Conservation (phyloP, 805 yeast genomes). For the Lachancea sp. region DNA sequence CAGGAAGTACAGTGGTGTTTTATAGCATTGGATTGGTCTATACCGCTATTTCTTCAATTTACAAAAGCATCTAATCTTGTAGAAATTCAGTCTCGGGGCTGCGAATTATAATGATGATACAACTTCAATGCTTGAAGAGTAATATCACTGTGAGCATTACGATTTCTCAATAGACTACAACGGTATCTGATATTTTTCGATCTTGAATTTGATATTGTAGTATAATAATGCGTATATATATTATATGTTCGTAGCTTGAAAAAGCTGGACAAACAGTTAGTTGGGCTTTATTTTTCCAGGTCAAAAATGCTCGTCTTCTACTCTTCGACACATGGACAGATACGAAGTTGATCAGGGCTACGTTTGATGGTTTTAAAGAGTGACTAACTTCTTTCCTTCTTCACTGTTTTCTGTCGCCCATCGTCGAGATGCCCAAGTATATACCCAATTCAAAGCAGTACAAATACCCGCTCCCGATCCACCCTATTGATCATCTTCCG, state of each 20-base stretch:
- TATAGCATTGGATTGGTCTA: not conserved
- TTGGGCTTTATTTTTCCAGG: too few species aligned
- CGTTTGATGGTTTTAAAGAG: not conserved
- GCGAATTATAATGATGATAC: conserved; percentile 27
- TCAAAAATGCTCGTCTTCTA: not conserved
- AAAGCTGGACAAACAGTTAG: too few species aligned
- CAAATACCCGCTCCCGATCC: conserved; percentile 55
- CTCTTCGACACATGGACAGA: not conserved
- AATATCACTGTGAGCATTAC: conserved; percentile 55
- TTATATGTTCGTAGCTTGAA: not conserved
- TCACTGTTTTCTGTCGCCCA: conserved; percentile 1
- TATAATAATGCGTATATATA: not conserved
- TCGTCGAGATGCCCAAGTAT: conserved; percentile 32
- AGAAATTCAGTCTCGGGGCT: not conserved
- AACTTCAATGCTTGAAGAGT: conserved; percentile 40
- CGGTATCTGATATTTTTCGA: conserved; percentile 73
- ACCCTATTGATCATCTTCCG: conserved; percentile 42
- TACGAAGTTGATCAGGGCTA: too few species aligned
- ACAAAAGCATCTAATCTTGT: not conserved
- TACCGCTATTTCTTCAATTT: not conserved
- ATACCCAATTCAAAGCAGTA: conserved; percentile 31
- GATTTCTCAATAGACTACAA: conserved; percentile 88
- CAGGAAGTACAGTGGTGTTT: not conserved
- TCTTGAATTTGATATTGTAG: too few species aligned
- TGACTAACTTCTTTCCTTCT: not conserved